Conservation (phyloP, 768 basidiomycete genomes). For the Hygrocybe coccinea region DNA sequence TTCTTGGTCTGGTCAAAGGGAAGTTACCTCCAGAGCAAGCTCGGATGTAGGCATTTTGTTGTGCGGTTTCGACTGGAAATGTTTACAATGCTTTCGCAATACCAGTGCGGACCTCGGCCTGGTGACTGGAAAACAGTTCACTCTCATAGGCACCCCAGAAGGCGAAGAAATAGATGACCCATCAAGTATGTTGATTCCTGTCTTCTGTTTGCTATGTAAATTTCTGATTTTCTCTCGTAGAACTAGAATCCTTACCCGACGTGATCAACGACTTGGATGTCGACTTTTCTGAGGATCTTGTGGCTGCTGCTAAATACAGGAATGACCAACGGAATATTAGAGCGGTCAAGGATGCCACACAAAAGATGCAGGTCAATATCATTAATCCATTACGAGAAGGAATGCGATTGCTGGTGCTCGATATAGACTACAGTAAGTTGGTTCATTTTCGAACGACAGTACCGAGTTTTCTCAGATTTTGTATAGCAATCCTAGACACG, state of each 20-base stretch:
- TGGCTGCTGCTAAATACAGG: constrained; percentile 54
- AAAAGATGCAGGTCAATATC: constrained; percentile 59
- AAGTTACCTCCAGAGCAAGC: constrained; percentile 74
- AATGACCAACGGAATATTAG: constrained; percentile 79
- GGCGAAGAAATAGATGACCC: constrained; percentile 84
- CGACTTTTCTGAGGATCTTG: constrained; percentile 62
- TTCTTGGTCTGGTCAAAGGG: constrained; percentile 78
- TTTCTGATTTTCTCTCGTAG: constrained; percentile 28
- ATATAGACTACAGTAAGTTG: constrained; percentile 78
- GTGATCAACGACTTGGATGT: constrained; percentile 79
- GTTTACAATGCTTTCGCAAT: constrained; percentile 3
- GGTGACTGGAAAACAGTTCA: constrained; percentile 65
- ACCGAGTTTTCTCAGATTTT: constrained; percentile 1
- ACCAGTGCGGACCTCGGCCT: constrained; percentile 57
- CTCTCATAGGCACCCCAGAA: constrained; percentile 80
- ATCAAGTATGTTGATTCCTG: constrained; percentile 38
- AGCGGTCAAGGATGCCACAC: constrained; percentile 69
- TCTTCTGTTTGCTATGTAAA: background rate
- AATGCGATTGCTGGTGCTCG: constrained; percentile 79
- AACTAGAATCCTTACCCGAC: constrained; percentile 61
- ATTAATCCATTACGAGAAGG: constrained; percentile 73
- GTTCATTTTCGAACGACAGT: background rate
- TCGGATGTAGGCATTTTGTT: constrained; percentile 44
- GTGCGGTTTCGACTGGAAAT: constrained; percentile 12
- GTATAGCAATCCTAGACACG: constrained; percentile 73